Evolutionary conservation across 192 early-diverging fungal genomes (phyloP).

Genomic region (Linnemannia elongata): DNA sequence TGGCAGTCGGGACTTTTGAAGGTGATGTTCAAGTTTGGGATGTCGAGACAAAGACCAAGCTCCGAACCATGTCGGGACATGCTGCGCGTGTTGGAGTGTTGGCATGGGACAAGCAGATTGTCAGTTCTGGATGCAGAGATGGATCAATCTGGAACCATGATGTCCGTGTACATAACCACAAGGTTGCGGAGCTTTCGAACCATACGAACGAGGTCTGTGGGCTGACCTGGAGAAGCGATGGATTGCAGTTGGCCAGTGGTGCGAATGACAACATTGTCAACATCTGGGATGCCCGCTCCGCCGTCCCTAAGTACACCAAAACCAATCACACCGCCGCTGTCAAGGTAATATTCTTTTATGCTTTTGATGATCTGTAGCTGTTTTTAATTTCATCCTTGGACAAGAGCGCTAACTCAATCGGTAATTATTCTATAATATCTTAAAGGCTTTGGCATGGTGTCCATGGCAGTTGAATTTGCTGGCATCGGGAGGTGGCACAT

Average conservation of each 20-base stretch:
- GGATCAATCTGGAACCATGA: slow-evolving; percentile 96
- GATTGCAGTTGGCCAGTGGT: slow-evolving; percentile 87
- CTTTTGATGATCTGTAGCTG: neutral
- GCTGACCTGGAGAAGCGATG: slow-evolving; percentile 87
- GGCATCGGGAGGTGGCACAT: slow-evolving; percentile 92
- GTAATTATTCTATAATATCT: slow-evolving; percentile 36
- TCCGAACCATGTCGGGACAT: slow-evolving; percentile 90
- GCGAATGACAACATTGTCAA: slow-evolving; percentile 95
- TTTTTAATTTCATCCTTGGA: neutral
- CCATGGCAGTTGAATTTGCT: slow-evolving; percentile 89
- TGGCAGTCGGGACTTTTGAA: slow-evolving; percentile 79
- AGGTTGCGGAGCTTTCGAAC: slow-evolving; percentile 73
- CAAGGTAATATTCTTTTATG: slow-evolving; percentile 68
- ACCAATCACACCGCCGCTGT: slow-evolving; percentile 90
- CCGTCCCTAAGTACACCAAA: slow-evolving; percentile 76
- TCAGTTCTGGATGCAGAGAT: slow-evolving; percentile 90
- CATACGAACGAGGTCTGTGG: slow-evolving; percentile 92
- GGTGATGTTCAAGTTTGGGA: slow-evolving; percentile 96
- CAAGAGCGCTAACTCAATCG: slow-evolving; percentile 7
- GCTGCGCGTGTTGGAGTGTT: slow-evolving; percentile 85
- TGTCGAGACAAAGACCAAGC: slow-evolving; percentile 75
- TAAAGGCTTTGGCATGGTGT: slow-evolving; percentile 93
- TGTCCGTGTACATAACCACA: slow-evolving; percentile 89
- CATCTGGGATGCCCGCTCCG: slow-evolving; percentile 85
- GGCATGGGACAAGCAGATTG: slow-evolving; percentile 85